Evolutionary conservation across 805 yeast species (phyloP).

Genomic region (Torulaspora franciscae): DNA sequence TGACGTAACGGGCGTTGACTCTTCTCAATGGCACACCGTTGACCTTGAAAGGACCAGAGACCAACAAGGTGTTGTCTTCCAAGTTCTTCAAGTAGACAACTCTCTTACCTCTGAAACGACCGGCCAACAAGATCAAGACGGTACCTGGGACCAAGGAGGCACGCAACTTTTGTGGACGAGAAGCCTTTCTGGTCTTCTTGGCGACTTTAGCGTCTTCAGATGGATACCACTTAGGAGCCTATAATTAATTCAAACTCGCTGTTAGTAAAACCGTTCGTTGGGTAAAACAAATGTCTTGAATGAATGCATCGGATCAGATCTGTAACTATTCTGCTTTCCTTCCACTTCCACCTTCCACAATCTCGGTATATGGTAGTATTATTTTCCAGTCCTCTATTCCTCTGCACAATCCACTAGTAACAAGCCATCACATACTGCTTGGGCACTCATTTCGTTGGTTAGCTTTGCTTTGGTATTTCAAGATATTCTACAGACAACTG

Average conservation of each 20-base stretch:
- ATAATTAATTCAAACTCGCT: slow-evolving; percentile 7
- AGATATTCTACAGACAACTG: not conserved
- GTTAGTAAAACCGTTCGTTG: slow-evolving; percentile 18
- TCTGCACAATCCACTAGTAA: not conserved
- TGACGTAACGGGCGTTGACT: slow-evolving; percentile 97
- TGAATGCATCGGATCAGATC: too few relatives aligned
- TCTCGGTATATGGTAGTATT: not conserved
- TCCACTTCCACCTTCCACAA: not conserved
- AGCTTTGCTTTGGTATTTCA: slow-evolving; percentile 17
- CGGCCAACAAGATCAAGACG: slow-evolving; percentile 94
- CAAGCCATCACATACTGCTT: slow-evolving; percentile 29
- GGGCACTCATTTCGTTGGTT: slow-evolving; percentile 36
- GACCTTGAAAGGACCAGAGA: slow-evolving; percentile 98
- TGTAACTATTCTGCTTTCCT: not conserved
- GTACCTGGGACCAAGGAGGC: slow-evolving; percentile 97
- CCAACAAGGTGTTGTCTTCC: slow-evolving; percentile 96
- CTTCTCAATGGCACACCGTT: slow-evolving; percentile 99
- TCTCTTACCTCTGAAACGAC: slow-evolving; percentile 99
- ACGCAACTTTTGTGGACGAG: slow-evolving; percentile 92
- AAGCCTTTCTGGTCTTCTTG: slow-evolving; percentile 84
- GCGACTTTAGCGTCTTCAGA: slow-evolving; percentile 86
- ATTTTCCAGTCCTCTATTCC: not conserved
- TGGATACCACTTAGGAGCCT: slow-evolving; percentile 92
- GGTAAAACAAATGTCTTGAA: too few relatives aligned
- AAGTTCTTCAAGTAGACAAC: slow-evolving; percentile 95